Evolutionary conservation across 2,329 filamentous ascomycete genomes (phyloP).

Genomic region (Aquanectria penicillioides): DNA sequence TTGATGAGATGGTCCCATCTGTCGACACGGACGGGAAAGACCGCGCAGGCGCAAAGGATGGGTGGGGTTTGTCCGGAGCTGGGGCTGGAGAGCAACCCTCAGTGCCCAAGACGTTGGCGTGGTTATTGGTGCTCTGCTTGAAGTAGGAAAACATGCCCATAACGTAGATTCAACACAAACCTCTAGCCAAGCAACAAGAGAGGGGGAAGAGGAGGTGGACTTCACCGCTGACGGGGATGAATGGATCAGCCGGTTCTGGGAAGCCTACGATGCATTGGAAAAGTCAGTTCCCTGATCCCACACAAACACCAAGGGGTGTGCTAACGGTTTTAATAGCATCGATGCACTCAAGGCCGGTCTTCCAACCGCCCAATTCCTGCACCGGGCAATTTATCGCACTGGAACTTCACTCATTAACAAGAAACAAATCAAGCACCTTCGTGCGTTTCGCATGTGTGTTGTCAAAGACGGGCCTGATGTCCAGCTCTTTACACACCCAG

Average conservation of each 20-base stretch:
- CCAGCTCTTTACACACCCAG: slow-evolving; percentile 89
- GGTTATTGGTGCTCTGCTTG: slow-evolving; percentile 88
- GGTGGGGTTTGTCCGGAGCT: slow-evolving; percentile 95
- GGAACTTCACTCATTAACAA: slow-evolving; percentile 93
- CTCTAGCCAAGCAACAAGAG: slow-evolving; percentile 47
- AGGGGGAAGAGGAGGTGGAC: slow-evolving; percentile 59
- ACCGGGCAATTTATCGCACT: slow-evolving; percentile 91
- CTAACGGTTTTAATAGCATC: slow-evolving; percentile 61
- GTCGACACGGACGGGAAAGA: slow-evolving; percentile 76
- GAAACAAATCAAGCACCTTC: slow-evolving; percentile 90
- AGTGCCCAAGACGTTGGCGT: slow-evolving; percentile 95
- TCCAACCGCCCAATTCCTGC: slow-evolving; percentile 85
- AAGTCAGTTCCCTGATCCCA: slow-evolving; percentile 58
- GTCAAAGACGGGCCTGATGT: slow-evolving; percentile 96
- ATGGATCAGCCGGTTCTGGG: slow-evolving; percentile 75
- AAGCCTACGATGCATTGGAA: slow-evolving; percentile 77
- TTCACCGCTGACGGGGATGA: slow-evolving; percentile 67
- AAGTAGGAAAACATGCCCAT: slow-evolving; percentile 76
- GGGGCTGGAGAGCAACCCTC: slow-evolving; percentile 96
- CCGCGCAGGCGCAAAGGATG: slow-evolving; percentile 80
- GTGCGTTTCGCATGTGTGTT: slow-evolving; percentile 93
- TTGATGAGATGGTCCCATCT: slow-evolving; percentile 91
- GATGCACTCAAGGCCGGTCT: slow-evolving; percentile 80
- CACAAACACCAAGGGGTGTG: not conserved
- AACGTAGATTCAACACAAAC: slow-evolving; percentile 43